Base-by-base conservation (phyloP, 805 yeast genomes). In the Barnettozyma botsteinii region DNA sequence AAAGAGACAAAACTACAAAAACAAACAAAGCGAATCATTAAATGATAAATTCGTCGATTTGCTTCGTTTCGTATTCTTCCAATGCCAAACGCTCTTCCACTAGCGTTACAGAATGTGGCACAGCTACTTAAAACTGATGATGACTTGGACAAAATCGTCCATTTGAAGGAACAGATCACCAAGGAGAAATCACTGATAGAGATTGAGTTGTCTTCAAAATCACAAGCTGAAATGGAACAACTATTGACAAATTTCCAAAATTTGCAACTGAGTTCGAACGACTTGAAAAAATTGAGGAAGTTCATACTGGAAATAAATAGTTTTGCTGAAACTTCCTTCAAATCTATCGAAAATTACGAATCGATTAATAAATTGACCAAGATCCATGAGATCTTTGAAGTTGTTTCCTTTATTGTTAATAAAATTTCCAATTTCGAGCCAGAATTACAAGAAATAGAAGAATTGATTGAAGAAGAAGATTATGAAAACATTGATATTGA, bases 131-230 rank as follows among this genome's bases (percentile, higher is more conserved):
- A 60, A 40, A 62, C 63, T 31, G 72, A 68, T 31, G 57, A 65
- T 22, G 88, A 83, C 42, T 60, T 81, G 29, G 73, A 68, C 37
- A 77, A 73, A 41, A 69, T 82, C 7, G 61, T 66, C 10, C 61
- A 66, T 8, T 60, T 83, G 22, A 73, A 72, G 40, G 75, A 71
- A 38, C 82, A 77, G 43, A 61, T 83, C 35, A 45, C 58, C 7
- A 80, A 79, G 47, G 96, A 91, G 54, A 85, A 85, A 57, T 70
- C 81, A 0, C 72, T 83, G 4, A 66, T 87, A 11, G 96, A 86
- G 50, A 68, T 81, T 35, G 51, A 50, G 25, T 34, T 55, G 12
- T 77, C 74, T 38, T 64, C 74, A 12, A 47, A 42, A 24, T 40
- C 52, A 3, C 46, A 49, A 23, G 21, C 26, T 14, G 91, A 87